Base-by-base conservation (phyloP, 345 rosid species). In the Syzygium aqueum region DNA sequence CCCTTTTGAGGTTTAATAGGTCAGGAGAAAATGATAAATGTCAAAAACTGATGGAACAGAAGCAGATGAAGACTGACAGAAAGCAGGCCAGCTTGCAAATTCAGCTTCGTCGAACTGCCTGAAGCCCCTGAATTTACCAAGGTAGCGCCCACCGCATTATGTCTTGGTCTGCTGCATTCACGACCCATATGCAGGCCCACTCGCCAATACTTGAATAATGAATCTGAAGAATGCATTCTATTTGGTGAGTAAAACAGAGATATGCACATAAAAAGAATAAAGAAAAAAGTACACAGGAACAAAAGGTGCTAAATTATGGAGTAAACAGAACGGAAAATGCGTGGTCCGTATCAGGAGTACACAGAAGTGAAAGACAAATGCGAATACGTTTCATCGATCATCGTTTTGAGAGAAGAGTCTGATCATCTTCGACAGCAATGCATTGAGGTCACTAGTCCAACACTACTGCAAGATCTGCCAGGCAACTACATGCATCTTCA, bases 61-160 rank as follows among this genome's bases (percentile, higher is more conserved):
- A 10, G 82, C 82, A 73, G 82, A 73, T 73, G 82, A 19, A 73
- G 80, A 73, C 49, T 3, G 73, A 13, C 19, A 13, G 16, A 27
- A 59, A 59, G 16, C 15, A 12, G 17, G 67, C n/a, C 49, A 33
- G 80, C 80, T 73, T 33, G 46, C 49, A 19, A 33, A 17, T 73
- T 17, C 80, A 9, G 80, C 43, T 73, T 73, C 97, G 86, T 86
- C 90, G 95, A 92, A 88, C 82, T 84, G 50, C 96, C 94, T 89
- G 93, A 94, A 22, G 91, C 91, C 87, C 83, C 91, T 37, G 95
- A 89, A 88, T 93, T 96, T 85, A 91, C 91, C 46, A 19, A 73
- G 49, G 80, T 17, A 73, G 22, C 80, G 80, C 80, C 80, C 49
- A 37, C 49, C 49, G 9, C 80, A 33, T 73, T 9, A 21, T 10